Conservation (phyloP, 129 eudicot genomes). For the Saposhnikovia divaricata region DNA sequence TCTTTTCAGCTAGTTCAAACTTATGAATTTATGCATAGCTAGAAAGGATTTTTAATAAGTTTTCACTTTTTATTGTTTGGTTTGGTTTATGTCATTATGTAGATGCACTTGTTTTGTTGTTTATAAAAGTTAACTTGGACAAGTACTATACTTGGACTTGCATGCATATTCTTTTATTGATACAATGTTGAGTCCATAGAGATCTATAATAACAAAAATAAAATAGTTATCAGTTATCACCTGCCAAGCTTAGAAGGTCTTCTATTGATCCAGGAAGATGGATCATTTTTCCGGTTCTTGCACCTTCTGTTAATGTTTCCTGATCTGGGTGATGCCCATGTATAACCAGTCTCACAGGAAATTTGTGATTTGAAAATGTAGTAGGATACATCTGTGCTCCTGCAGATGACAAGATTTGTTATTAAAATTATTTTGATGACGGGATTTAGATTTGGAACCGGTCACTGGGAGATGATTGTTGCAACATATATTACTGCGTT, state of each 20-base stretch:
- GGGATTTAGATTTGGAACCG: not conserved
- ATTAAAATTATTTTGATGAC: not conserved
- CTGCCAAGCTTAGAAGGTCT: conserved; percentile 49
- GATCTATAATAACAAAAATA: not conserved
- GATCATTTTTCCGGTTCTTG: conserved; percentile 50
- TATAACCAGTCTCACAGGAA: not conserved
- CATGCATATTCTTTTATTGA: not conserved
- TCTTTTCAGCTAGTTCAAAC: not conserved
- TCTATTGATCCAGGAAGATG: conserved; percentile 62
- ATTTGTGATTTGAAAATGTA: not conserved
- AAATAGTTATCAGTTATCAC: conserved; percentile 32
- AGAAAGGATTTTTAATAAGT: not conserved
- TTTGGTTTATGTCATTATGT: not conserved
- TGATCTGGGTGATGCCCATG: conserved; percentile 46
- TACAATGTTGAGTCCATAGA: not conserved
- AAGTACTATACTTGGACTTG: not conserved
- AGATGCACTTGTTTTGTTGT: not conserved
- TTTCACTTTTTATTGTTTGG: not conserved
- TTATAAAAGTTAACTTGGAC: not conserved
- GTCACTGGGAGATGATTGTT: too few species aligned
- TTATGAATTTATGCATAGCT: too few species aligned
- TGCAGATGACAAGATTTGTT: not conserved
- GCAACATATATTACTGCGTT: too few species aligned
- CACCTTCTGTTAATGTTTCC: conserved; percentile 20
- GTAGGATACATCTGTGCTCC: not conserved